Conservation (phyloP, 225 moss, liverwort and hornwort species). For the Physcomitrium patens region DNA sequence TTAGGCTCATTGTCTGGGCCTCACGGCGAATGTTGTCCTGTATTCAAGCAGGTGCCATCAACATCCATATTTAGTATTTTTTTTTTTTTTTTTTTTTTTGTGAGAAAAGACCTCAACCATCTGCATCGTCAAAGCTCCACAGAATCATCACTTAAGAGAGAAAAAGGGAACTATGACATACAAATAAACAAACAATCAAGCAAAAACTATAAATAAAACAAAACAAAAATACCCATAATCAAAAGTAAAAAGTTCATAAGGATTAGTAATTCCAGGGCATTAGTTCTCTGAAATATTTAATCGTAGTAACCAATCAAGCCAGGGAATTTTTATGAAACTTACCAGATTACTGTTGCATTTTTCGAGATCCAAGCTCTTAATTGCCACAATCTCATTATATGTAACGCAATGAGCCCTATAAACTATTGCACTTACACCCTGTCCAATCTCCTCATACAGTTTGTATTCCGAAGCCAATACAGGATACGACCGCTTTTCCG, state of each 20-base stretch:
- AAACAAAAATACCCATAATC: neutral
- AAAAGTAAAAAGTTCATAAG: conserved; percentile 17
- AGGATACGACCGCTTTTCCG: conserved; percentile 65
- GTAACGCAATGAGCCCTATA: conserved; percentile 85
- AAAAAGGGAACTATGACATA: neutral
- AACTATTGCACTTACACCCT: conserved; percentile 96
- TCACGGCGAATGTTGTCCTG: conserved; percentile 96
- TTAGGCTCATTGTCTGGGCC: conserved; percentile 96
- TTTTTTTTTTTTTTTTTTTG: no score
- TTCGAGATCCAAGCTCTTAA: conserved; percentile 98
- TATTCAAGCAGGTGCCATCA: conserved; percentile 37
- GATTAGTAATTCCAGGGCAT: neutral
- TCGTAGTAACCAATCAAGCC: conserved; percentile 16
- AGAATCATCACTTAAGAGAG: neutral
- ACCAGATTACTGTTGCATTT: conserved; percentile 97
- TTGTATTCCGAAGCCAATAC: conserved; percentile 77
- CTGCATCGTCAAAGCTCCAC: no score
- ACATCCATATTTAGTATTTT: conserved; percentile 21
- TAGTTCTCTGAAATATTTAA: conserved; percentile 22
- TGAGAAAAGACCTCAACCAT: conserved; percentile 1
- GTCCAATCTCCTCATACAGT: conserved; percentile 91
- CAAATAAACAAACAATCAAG: no score
- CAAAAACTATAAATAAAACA: no score
- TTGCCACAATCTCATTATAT: conserved; percentile 82
- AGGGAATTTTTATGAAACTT: conserved; percentile 29